Evolutionary conservation across 1,139 yeast species (phyloP).

Genomic region (Candida sp.): DNA sequence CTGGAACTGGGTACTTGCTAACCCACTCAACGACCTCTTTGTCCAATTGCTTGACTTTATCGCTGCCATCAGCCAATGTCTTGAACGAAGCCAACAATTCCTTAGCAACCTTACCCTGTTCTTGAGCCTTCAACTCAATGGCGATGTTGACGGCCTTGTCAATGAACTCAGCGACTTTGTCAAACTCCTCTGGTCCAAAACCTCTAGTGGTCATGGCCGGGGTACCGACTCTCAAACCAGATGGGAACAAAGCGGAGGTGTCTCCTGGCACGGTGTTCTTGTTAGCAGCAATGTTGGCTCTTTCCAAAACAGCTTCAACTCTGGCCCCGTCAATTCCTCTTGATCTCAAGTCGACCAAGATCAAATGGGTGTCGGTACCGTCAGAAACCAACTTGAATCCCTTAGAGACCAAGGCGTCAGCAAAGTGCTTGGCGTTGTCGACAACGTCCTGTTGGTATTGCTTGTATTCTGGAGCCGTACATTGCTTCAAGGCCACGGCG

Average conservation of each 20-base stretch:
- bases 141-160: slow-evolving; percentile 78
- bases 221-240: slow-evolving; percentile 96
- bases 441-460: slow-evolving; percentile 86
- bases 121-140: slow-evolving; percentile 59
- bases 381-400: slow-evolving; percentile 86
- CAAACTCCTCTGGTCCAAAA: slow-evolving; percentile 78
- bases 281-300: slow-evolving; percentile 92
- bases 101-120: slow-evolving; percentile 63
- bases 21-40: slow-evolving; percentile 71
- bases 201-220: slow-evolving; percentile 99
- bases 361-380: slow-evolving; percentile 96
- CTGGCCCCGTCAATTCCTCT: slow-evolving; percentile 95
- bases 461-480: slow-evolving; percentile 82
- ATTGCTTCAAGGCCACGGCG: slow-evolving; percentile 94
- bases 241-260: slow-evolving; percentile 92
- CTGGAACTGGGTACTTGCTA: slow-evolving; percentile 77
- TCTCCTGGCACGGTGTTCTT: slow-evolving; percentile 98
- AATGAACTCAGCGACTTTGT: slow-evolving; percentile 77
- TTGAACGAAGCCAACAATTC: slow-evolving; percentile 70
- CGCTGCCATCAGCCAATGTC: slow-evolving; percentile 60
- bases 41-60: slow-evolving; percentile 61
- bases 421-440: slow-evolving; percentile 79
- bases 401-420: slow-evolving; percentile 62
- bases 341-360: slow-evolving; percentile 82
- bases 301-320: slow-evolving; percentile 89